phyloP scores from a whole-genome alignment of 768 basidiomycete genomes.

The Collybiopsis luxurians region DNA sequence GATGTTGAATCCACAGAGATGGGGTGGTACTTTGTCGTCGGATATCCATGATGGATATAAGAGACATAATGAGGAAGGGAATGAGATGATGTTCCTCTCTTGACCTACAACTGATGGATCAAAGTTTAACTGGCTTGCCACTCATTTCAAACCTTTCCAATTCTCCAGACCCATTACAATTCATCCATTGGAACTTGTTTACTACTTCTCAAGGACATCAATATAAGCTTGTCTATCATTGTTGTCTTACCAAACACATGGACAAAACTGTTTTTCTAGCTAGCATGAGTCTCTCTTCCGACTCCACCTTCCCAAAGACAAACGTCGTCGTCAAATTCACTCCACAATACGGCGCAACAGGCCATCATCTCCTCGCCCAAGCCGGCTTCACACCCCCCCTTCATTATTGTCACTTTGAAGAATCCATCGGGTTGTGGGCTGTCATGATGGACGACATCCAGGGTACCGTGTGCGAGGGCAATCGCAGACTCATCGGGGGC shows the following conservation, averaged over 20 bases:
- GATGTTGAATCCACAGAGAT: constrained; percentile 88
- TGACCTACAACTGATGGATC: no score
- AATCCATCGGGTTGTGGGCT: not conserved
- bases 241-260: not conserved
- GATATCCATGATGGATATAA: constrained; percentile 26
- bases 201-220: not conserved
- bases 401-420: not conserved
- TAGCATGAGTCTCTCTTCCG: not conserved
- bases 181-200: not conserved
- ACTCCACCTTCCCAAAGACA: not conserved
- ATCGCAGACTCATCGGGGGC: not conserved
- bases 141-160: no score
- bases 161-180: no score
- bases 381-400: not conserved
- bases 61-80: constrained; percentile 35
- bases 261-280: constrained; percentile 1
- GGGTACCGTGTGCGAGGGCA: not conserved
- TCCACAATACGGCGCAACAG: not conserved
- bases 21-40: constrained; percentile 47
- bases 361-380: not conserved
- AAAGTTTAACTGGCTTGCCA: no score
- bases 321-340: constrained; percentile 7
- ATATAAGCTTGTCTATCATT: not conserved
- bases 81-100: constrained; percentile 45
- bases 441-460: constrained; percentile 1